Percentiles rank a stretch among this genome's conserved stretches.
Evolutionary conservation across 345 rosid species (phyloP).

Genomic region (Hibiscus mutabilis): DNA sequence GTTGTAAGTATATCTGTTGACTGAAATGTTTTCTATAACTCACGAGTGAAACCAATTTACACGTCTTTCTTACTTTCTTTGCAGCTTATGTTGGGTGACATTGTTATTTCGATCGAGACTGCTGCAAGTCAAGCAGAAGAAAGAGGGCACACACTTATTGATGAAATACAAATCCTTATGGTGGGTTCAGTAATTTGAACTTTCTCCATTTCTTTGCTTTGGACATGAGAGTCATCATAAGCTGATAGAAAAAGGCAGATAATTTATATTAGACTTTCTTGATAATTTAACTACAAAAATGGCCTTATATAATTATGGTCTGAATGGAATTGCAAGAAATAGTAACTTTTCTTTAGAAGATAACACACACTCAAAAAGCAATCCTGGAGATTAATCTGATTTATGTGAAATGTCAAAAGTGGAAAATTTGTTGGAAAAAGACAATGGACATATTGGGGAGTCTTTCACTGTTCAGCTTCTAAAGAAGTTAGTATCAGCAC

Average conservation of each 20-base stretch:
- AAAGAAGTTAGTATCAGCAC: not conserved
- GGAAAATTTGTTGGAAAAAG: not conserved
- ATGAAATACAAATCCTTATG: slow-evolving; percentile 90
- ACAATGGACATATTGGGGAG: not conserved
- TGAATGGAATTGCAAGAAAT: not conserved
- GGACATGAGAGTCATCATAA: not conserved
- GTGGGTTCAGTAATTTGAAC: slow-evolving; percentile 24
- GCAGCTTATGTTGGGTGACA: slow-evolving; percentile 96
- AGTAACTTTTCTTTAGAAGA: not conserved
- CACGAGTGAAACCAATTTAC: not conserved
- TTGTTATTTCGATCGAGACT: slow-evolving; percentile 87
- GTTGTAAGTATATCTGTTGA: slow-evolving; percentile 39
- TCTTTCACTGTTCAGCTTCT: not conserved
- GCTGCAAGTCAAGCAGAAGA: slow-evolving; percentile 92
- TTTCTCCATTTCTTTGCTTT: slow-evolving; percentile 8
- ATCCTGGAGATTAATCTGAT: not conserved
- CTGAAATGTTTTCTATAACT: not conserved
- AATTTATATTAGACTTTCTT: not conserved
- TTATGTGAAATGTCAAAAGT: not conserved
- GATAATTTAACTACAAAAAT: not conserved
- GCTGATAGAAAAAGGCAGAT: not conserved
- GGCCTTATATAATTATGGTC: not conserved
- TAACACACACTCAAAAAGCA: not conserved
- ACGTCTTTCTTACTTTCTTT: slow-evolving; percentile 16
- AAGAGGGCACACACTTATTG: slow-evolving; percentile 81